Evolutionary conservation across 73 alveolate genomes (phyloP).

Genomic region (Uronychia setigera): DNA sequence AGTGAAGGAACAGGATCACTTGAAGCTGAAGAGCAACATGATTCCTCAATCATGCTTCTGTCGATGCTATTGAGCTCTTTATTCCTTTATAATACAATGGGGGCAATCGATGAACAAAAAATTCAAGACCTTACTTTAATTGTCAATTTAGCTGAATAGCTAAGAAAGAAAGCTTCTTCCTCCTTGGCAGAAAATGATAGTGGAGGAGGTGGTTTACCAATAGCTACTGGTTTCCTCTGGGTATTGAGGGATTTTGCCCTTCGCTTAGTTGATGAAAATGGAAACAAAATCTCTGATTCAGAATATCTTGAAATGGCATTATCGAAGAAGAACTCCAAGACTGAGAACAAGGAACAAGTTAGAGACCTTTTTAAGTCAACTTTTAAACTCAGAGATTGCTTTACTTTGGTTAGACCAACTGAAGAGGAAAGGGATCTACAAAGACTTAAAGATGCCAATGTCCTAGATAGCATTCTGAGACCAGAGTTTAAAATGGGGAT

Average conservation of each 20-base stretch:
- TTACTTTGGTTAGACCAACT: slow-evolving; percentile 17
- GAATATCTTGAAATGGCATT: slow-evolving; percentile 93
- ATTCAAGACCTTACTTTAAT: slow-evolving; percentile 79
- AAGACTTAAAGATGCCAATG: neutral
- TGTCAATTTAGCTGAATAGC: slow-evolving; percentile 68
- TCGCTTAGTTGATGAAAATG: slow-evolving; percentile 79
- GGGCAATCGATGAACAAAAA: slow-evolving; percentile 92
- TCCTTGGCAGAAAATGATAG: no score
- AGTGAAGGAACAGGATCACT: slow-evolving; percentile 93
- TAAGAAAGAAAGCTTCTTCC: slow-evolving; percentile 45
- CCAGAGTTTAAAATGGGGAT: neutral
- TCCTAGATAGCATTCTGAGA: neutral
- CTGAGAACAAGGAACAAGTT: neutral
- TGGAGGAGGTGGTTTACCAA: slow-evolving; percentile 88
- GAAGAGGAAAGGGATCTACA: slow-evolving; percentile 14
- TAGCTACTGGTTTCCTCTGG: slow-evolving; percentile 89
- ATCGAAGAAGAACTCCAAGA: slow-evolving; percentile 53
- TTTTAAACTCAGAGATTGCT: slow-evolving; percentile 18
- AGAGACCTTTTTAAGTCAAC: neutral
- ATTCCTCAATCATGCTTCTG: slow-evolving; percentile 83
- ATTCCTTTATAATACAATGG: slow-evolving; percentile 88
- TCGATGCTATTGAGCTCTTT: slow-evolving; percentile 80
- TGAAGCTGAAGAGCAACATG: slow-evolving; percentile 95
- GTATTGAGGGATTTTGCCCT: slow-evolving; percentile 86
- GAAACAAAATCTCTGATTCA: slow-evolving; percentile 78